These are phyloP conservation scores for Yarrowia alimentaria DNA, from an alignment of 805 yeast species.

Conservation along the genomic window DNA sequence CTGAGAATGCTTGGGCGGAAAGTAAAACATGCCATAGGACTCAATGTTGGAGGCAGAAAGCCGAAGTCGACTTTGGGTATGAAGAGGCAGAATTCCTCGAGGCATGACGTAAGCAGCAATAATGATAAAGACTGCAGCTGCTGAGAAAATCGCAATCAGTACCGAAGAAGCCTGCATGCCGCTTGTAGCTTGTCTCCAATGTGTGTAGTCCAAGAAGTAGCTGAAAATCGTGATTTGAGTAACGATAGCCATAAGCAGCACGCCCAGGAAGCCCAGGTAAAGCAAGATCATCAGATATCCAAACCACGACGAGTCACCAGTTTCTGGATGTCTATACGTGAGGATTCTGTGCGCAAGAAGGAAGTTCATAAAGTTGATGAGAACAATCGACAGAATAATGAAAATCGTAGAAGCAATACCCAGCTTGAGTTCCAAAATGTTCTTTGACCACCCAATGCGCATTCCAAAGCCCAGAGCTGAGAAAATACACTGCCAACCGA, in stretches of 20 bases:
- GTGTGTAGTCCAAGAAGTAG: slow-evolving; percentile 49
- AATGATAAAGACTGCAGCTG: slow-evolving; percentile 52
- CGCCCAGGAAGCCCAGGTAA: slow-evolving; percentile 54
- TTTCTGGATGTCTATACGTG: slow-evolving; percentile 74
- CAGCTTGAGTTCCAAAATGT: slow-evolving; percentile 45
- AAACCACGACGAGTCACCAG: slow-evolving; percentile 54
- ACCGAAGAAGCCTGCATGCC: slow-evolving; percentile 54
- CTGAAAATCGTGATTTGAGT: slow-evolving; percentile 61
- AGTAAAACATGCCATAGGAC: slow-evolving; percentile 59
- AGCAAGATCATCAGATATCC: slow-evolving; percentile 50
- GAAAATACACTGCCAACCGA: slow-evolving; percentile 52
- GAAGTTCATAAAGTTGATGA: slow-evolving; percentile 58
- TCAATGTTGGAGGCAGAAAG: slow-evolving; percentile 78
- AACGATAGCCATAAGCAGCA: slow-evolving; percentile 64
- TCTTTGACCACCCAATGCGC: slow-evolving; percentile 58
- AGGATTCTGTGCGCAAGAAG: slow-evolving; percentile 69
- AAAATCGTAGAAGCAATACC: slow-evolving; percentile 62
- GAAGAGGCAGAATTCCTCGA: slow-evolving; percentile 48
- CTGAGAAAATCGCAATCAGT: slow-evolving; percentile 51
- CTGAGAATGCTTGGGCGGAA: slow-evolving; percentile 46
- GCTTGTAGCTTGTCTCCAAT: slow-evolving; percentile 51
- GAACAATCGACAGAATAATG: slow-evolving; percentile 55
- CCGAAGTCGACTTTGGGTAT: slow-evolving; percentile 36
- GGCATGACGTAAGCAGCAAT: slow-evolving; percentile 52
- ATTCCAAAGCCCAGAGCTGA: slow-evolving; percentile 59